These are phyloP conservation scores for Ampelomyces quisqualis DNA, from an alignment of 2,329 filamentous ascomycete species.

Conservation along the genomic window DNA sequence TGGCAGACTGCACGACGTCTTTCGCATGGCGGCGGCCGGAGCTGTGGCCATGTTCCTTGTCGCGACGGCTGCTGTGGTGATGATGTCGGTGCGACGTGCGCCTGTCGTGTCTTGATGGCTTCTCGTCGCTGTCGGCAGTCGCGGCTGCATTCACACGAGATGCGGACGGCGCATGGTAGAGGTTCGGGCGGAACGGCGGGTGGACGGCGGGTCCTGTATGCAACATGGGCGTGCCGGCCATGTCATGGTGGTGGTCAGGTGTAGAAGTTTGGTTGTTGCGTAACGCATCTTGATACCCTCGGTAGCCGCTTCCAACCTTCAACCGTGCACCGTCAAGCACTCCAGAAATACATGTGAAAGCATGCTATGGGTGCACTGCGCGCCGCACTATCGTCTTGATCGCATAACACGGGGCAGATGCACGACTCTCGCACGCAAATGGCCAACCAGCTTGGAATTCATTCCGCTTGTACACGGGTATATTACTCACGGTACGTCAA, in stretches of 20 bases:
- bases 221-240: slow-evolving; percentile 22
- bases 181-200: slow-evolving; percentile 23
- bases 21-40: slow-evolving; percentile 41
- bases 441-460: too few relatives aligned
- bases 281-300: too few relatives aligned
- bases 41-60: slow-evolving; percentile 32
- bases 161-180: slow-evolving; percentile 23
- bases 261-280: slow-evolving; percentile 4
- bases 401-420: too few relatives aligned
- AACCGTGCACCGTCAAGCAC: background rate
- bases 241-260: slow-evolving; percentile 22
- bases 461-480: too few relatives aligned
- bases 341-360: too few relatives aligned
- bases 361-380: too few relatives aligned
- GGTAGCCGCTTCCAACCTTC: too few relatives aligned
- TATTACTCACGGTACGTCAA: too few relatives aligned
- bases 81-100: slow-evolving; percentile 35
- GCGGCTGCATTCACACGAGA: slow-evolving; percentile 32
- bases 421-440: too few relatives aligned
- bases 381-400: too few relatives aligned
- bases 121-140: slow-evolving; percentile 21
- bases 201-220: slow-evolving; percentile 19
- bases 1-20: slow-evolving; percentile 48
- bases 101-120: slow-evolving; percentile 25
- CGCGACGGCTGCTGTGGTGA: slow-evolving; percentile 29